Percentiles rank a stretch among this genome's conserved stretches.
phyloP scores from a whole-genome alignment of 371 early-diverging fungal genomes.

The Umbelopsis sp. region DNA sequence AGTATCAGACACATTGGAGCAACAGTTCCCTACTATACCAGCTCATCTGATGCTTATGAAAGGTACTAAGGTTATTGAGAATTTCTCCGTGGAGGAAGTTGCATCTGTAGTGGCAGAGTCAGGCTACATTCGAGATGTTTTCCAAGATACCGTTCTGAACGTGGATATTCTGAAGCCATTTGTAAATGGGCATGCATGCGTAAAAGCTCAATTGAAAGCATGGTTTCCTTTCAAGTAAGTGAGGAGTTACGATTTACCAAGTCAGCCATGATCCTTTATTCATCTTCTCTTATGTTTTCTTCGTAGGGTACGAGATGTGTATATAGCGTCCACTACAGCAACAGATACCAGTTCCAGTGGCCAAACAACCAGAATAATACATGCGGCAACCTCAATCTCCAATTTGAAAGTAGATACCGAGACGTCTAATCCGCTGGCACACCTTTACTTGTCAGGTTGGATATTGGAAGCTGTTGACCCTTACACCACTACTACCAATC shows the following conservation, averaged over 20 bases:
- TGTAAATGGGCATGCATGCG: conserved; percentile 46
- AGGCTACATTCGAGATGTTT: conserved; percentile 37
- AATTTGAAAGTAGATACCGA: conserved; percentile 33
- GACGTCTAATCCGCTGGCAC: conserved; percentile 42
- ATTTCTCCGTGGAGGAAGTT: conserved; percentile 61
- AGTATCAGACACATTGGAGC: not conserved
- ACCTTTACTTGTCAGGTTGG: conserved; percentile 59
- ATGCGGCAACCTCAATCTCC: conserved; percentile 41
- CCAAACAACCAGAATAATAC: conserved; percentile 32
- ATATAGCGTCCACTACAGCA: conserved; percentile 31
- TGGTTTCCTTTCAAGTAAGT: conserved; percentile 61
- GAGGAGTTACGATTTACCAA: no score
- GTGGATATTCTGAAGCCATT: conserved; percentile 39
- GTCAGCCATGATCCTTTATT: no score
- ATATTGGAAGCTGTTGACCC: conserved; percentile 62
- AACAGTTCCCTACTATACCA: conserved; percentile 28
- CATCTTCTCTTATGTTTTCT: not conserved
- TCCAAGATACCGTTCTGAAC: conserved; percentile 52
- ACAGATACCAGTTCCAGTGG: not conserved
- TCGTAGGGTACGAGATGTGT: conserved; percentile 35
- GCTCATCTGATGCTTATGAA: conserved; percentile 58
- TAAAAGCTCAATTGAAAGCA: conserved; percentile 51
- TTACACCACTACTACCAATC: conserved; percentile 55
- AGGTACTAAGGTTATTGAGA: conserved; percentile 61
- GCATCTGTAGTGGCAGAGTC: conserved; percentile 54